Evolutionary conservation across 768 basidiomycete genomes (phyloP), one percentile per base, ranked within the genome.

Genomic region (Boletus patriciae): DNA sequence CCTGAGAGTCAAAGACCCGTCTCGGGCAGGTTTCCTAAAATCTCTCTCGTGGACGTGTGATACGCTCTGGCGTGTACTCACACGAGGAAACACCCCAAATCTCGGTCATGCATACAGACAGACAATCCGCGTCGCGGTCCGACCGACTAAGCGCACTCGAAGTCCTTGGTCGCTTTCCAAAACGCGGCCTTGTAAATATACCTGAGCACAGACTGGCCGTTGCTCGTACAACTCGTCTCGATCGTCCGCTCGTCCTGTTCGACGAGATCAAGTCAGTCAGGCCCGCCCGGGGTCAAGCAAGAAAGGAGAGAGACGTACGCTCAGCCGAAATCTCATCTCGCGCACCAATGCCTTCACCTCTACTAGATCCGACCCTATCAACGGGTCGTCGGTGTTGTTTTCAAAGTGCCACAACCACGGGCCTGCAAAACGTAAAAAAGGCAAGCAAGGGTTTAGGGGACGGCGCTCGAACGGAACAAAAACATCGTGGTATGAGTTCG

Each of bases 321-420:
- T 81, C 53, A 98, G 76, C 61, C 86, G 85, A 62, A 98, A 96
- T 0, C 96, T 94, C 12, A 97, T 82, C 46, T 76, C 74, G 23
- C 78, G 77, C 3, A 85, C 87, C 7, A 98, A 79, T 0, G 72
- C 71, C 67, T 94, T 96, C 37, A 97, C 81, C 66, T 98, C 94
- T 56, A 92, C 90, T n/a, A 98, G 74, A 64, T 87, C 88, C 18
- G 98, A 78, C 72, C 98, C 95, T 36, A 98, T 80, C 1, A 91
- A 93, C 0, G 85, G 80, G 60, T 96, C 92, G 60, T 85, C 84
- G 41, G 84, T 83, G 52, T 70, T 94, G 72, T 96, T 95, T 67
- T 98, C 95, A 72, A 87, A 98, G 69, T 98, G 96, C 95, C 96
- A 98, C n/a, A 98, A 74, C 1, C 96, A 74, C 0, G 96, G 96